Percentiles rank a stretch among this genome's conserved stretches.
Evolutionary conservation across 2,329 filamentous ascomycete species (phyloP).

Genomic region (Ceratocystiopsis sp.): DNA sequence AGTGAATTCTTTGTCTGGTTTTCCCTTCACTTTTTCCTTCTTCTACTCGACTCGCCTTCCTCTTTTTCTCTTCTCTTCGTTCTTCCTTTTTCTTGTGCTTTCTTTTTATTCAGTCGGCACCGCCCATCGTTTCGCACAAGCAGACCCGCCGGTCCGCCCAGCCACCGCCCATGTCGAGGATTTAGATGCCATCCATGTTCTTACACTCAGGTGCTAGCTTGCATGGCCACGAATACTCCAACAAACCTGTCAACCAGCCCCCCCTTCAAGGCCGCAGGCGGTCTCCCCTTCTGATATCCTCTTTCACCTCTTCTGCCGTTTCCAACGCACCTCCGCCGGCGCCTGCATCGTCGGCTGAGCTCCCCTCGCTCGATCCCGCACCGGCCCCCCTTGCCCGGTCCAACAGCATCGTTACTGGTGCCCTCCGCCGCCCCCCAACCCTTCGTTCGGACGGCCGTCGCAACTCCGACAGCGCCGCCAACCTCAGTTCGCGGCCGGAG

Average conservation of each 20-base stretch:
- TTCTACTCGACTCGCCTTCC: neutral
- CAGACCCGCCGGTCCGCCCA: slow-evolving; percentile 3
- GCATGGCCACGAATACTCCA: slow-evolving; percentile 42
- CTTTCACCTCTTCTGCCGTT: slow-evolving; percentile 14
- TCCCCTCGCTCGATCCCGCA: neutral
- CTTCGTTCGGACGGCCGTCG: neutral
- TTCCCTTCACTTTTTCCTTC: too few species aligned
- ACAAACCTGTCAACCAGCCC: slow-evolving; percentile 17
- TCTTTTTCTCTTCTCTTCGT: neutral
- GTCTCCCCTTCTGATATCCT: slow-evolving; percentile 25
- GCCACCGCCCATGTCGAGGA: neutral
- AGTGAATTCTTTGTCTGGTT: too few species aligned
- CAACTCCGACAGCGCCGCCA: slow-evolving; percentile 4
- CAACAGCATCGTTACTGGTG: slow-evolving; percentile 1
- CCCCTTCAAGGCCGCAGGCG: slow-evolving; percentile 18
- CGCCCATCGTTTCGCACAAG: neutral
- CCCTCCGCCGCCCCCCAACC: slow-evolving; percentile 1
- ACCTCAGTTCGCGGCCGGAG: slow-evolving; percentile 11
- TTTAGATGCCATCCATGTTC: slow-evolving; percentile 33
- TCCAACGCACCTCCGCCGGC: slow-evolving; percentile 8
- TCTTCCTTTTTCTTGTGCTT: neutral
- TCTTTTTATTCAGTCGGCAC: neutral
- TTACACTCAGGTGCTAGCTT: slow-evolving; percentile 41
- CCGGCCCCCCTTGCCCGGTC: slow-evolving; percentile 5
- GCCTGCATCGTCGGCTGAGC: slow-evolving; percentile 8